These are phyloP conservation scores for Gilbertella persicaria DNA, from an alignment of 371 early-diverging fungal species.

Conservation along the genomic window DNA sequence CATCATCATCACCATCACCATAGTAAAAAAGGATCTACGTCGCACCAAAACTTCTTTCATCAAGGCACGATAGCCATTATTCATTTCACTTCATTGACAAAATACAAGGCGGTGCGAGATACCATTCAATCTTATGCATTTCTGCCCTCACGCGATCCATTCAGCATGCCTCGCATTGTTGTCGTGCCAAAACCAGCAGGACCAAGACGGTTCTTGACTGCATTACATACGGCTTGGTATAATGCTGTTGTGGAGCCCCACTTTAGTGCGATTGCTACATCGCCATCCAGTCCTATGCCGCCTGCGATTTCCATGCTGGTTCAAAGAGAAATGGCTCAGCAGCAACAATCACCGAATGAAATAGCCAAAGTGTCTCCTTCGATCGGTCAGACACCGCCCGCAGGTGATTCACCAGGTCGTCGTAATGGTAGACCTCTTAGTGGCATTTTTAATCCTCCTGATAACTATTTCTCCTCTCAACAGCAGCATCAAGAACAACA, in stretches of 20 bases:
- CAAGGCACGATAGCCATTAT: constrained; percentile 54
- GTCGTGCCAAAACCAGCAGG: constrained; percentile 66
- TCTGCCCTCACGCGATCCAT: constrained; percentile 20
- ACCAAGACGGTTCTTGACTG: constrained; percentile 57
- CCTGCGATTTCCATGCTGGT: constrained; percentile 7
- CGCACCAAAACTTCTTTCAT: constrained; percentile 26
- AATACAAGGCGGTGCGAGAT: constrained; percentile 53
- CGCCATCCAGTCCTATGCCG: neutral
- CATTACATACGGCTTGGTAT: constrained; percentile 58
- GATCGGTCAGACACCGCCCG: neutral
- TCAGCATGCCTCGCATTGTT: constrained; percentile 49
- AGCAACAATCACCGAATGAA: neutral
- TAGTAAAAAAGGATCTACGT: neutral
- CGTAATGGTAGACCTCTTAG: constrained; percentile 12
- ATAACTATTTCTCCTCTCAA: constrained; percentile 23
- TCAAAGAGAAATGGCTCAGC: constrained; percentile 19
- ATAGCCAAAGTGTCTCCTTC: neutral
- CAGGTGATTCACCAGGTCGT: constrained; percentile 7
- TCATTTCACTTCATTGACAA: constrained; percentile 54
- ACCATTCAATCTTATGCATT: constrained; percentile 37
- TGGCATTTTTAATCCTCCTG: constrained; percentile 26
- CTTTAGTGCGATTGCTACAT: constrained; percentile 13
- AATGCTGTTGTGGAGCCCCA: constrained; percentile 50
- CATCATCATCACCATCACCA: constrained; percentile 1
- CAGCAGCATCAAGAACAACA: neutral